A percentile compares a stretch with the other conserved stretches of the same genome.
phyloP scores from a whole-genome alignment of 495 filamentous ascomycete species.

The Penicillium herquei region DNA sequence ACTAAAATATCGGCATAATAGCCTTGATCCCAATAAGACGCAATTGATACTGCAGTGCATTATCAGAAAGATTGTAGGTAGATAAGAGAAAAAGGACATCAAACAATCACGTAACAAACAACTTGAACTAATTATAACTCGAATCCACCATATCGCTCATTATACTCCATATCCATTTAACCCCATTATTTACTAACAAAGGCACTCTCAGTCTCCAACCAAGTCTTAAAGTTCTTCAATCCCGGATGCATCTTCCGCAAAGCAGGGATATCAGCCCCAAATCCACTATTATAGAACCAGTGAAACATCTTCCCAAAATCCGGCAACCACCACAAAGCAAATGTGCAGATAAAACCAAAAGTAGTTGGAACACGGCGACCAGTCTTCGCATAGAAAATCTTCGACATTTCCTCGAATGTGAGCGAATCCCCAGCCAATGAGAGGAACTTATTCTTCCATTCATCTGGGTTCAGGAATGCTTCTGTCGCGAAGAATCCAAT shows the following conservation, averaged over 20 bases:
- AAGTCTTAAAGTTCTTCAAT: conserved; percentile 57
- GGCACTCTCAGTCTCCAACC: conserved; percentile 58
- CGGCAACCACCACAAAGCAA: conserved; percentile 44
- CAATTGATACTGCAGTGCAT: no score
- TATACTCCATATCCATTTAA: background rate
- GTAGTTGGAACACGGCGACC: conserved; percentile 51
- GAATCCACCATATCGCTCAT: no score
- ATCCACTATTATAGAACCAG: conserved; percentile 64
- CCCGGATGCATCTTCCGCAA: conserved; percentile 49
- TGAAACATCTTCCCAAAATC: conserved; percentile 61
- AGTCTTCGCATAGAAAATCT: conserved; percentile 48
- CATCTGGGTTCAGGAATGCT: conserved; percentile 52
- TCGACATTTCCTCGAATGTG: conserved; percentile 47
- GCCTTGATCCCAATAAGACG: no score
- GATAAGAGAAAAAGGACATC: no score
- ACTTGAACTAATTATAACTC: no score
- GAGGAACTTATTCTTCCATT: conserved; percentile 45
- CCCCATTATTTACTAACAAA: conserved; percentile 17
- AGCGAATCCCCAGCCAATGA: conserved; percentile 61
- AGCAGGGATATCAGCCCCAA: conserved; percentile 54
- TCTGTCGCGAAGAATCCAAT: conserved; percentile 65
- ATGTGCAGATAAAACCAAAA: conserved; percentile 37
- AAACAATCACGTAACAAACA: no score
- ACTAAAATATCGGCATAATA: no score
- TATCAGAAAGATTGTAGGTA: no score